Conservation (phyloP, 441 rosid species). For the Omphalea diandra region DNA sequence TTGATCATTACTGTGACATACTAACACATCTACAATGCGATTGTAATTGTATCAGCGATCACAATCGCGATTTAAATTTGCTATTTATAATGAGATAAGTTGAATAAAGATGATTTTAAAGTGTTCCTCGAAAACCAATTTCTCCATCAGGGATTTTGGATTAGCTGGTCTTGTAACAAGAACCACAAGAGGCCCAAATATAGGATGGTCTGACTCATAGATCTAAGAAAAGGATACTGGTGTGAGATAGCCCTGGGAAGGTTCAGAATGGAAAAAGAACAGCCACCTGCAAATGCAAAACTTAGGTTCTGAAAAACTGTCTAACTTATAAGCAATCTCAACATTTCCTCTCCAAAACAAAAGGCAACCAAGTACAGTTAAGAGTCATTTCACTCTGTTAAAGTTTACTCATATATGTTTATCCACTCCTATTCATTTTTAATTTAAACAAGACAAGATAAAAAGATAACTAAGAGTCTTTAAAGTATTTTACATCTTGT, state of each 20-base stretch:
- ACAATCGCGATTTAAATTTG: no score
- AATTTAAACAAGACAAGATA: slow-evolving; percentile 9
- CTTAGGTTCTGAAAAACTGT: background rate
- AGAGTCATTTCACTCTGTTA: slow-evolving; percentile 51
- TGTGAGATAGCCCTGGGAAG: background rate
- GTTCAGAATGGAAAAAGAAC: slow-evolving; percentile 12
- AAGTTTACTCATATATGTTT: no score
- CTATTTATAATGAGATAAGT: slow-evolving; percentile 3
- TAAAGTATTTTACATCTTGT: slow-evolving; percentile 51
- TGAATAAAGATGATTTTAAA: slow-evolving; percentile 5
- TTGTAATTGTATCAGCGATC: no score
- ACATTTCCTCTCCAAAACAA: background rate
- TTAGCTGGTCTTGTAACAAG: background rate
- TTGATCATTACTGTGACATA: no score
- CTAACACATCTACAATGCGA: no score
- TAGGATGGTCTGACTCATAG: background rate
- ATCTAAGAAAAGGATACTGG: slow-evolving; percentile 3
- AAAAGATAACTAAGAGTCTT: slow-evolving; percentile 4
- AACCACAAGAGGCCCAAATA: slow-evolving; percentile 8
- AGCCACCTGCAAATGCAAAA: background rate
- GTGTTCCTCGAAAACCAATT: background rate
- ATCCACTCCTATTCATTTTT: no score
- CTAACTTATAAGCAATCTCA: background rate
- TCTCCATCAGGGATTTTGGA: slow-evolving; percentile 7
- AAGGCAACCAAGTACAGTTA: slow-evolving; percentile 11